Percentiles rank a stretch among this genome's conserved stretches.
phyloP scores from a whole-genome alignment of 2,329 filamentous ascomycete genomes.

The Fusarium pseudoanthophilum region DNA sequence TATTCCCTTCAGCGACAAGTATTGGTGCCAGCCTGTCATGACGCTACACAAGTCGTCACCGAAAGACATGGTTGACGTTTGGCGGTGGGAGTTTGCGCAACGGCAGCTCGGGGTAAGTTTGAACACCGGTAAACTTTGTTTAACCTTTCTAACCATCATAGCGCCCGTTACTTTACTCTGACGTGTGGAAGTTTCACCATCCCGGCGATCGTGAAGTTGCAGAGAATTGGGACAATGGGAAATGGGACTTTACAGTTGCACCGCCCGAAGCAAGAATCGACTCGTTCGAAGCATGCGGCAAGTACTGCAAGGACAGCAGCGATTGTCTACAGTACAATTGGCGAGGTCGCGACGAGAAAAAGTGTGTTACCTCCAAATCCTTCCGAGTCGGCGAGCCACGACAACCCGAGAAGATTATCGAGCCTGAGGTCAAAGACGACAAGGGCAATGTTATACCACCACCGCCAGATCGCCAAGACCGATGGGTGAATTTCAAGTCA shows the following conservation, averaged over 20 bases:
- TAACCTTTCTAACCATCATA: slow-evolving; percentile 22
- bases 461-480: slow-evolving; percentile 28
- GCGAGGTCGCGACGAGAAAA: slow-evolving; percentile 46
- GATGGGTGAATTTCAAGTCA: slow-evolving; percentile 47
- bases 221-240: slow-evolving; percentile 48
- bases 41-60: slow-evolving; percentile 60
- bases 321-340: slow-evolving; percentile 48
- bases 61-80: slow-evolving; percentile 60
- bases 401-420: slow-evolving; percentile 38
- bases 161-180: slow-evolving; percentile 52
- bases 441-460: slow-evolving; percentile 40
- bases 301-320: slow-evolving; percentile 41
- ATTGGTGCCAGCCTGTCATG: slow-evolving; percentile 63
- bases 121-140: neutral
- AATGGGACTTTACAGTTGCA: slow-evolving; percentile 46
- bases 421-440: slow-evolving; percentile 41
- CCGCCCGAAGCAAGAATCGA: slow-evolving; percentile 41
- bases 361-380: slow-evolving; percentile 44
- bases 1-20: slow-evolving; percentile 57
- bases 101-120: slow-evolving; percentile 48
- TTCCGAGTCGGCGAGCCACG: slow-evolving; percentile 44
- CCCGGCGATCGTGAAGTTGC: slow-evolving; percentile 40
- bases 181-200: slow-evolving; percentile 53
- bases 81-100: slow-evolving; percentile 56
- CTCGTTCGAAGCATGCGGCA: slow-evolving; percentile 44